These are phyloP conservation scores for Protea cynaroides DNA, from an alignment of 164 flowering plant genomes.

Conservation along the genomic window DNA sequence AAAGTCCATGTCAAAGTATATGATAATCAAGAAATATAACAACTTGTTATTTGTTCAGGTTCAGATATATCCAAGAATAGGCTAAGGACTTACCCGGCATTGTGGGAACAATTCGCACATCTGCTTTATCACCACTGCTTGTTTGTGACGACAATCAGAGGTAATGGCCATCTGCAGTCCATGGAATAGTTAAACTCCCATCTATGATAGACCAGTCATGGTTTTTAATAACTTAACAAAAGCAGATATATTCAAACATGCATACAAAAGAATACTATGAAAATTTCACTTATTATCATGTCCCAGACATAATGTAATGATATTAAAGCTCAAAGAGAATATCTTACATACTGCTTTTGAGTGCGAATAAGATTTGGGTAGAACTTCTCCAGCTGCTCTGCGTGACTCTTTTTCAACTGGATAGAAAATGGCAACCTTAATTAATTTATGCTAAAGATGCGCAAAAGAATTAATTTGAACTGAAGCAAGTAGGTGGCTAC, in stretches of 20 bases:
- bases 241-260: too few relatives aligned
- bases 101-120: conserved; percentile 92
- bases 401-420: conserved; percentile 74
- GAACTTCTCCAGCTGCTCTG: conserved; percentile 77
- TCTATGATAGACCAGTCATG: too few relatives aligned
- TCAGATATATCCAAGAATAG: neutral
- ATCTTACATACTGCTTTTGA: conserved; percentile 75
- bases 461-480: neutral
- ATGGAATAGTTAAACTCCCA: conserved; percentile 6
- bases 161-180: conserved; percentile 75
- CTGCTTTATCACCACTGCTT: conserved; percentile 79
- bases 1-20: too few relatives aligned
- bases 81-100: conserved; percentile 54
- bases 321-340: neutral
- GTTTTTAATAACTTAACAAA: too few relatives aligned
- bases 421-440: conserved; percentile 15
- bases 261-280: too few relatives aligned
- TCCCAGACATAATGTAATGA: too few relatives aligned
- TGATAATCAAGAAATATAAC: too few relatives aligned
- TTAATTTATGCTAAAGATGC: conserved; percentile 2
- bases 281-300: too few relatives aligned
- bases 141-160: conserved; percentile 85
- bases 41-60: too few relatives aligned
- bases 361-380: conserved; percentile 83
- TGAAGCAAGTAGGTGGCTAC: neutral